Conservation (phyloP, 2,329 filamentous ascomycete species). For the Aspergillus ochraceus region DNA sequence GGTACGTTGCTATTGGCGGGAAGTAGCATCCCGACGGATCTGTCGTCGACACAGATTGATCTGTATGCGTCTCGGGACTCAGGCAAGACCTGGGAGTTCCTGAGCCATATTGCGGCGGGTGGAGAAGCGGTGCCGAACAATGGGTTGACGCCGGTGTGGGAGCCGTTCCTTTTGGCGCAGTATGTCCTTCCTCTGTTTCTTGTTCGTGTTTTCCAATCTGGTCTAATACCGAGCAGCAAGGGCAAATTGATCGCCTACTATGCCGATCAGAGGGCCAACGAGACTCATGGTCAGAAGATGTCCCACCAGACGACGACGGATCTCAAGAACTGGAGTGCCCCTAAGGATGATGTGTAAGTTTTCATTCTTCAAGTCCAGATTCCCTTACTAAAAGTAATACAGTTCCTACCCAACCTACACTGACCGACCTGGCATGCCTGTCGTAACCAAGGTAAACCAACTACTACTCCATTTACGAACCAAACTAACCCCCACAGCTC, state of each 20-base stretch:
- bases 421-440: slow-evolving; percentile 68
- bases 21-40: slow-evolving; percentile 54
- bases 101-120: slow-evolving; percentile 64
- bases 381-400: not conserved
- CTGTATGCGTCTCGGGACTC: slow-evolving; percentile 65
- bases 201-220: not conserved
- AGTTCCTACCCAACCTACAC: slow-evolving; percentile 57
- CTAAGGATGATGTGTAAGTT: slow-evolving; percentile 58
- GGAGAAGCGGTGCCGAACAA: slow-evolving; percentile 64
- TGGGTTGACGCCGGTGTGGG: slow-evolving; percentile 69
- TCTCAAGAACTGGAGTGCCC: slow-evolving; percentile 60
- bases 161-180: slow-evolving; percentile 64
- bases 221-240: slow-evolving; percentile 34
- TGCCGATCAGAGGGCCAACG: slow-evolving; percentile 67
- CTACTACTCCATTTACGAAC: not conserved
- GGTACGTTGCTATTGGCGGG: slow-evolving; percentile 66
- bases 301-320: slow-evolving; percentile 64
- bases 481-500: slow-evolving; percentile 40
- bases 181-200: slow-evolving; percentile 11
- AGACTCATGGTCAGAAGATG: slow-evolving; percentile 65
- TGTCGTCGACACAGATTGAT: slow-evolving; percentile 66
- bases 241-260: slow-evolving; percentile 66
- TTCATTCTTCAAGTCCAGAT: not conserved
- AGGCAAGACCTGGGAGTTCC: slow-evolving; percentile 65
- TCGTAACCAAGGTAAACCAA: slow-evolving; percentile 46